These are phyloP conservation scores for Xylaria acuta DNA, from an alignment of 495 filamentous ascomycete species.

Conservation along the genomic window DNA sequence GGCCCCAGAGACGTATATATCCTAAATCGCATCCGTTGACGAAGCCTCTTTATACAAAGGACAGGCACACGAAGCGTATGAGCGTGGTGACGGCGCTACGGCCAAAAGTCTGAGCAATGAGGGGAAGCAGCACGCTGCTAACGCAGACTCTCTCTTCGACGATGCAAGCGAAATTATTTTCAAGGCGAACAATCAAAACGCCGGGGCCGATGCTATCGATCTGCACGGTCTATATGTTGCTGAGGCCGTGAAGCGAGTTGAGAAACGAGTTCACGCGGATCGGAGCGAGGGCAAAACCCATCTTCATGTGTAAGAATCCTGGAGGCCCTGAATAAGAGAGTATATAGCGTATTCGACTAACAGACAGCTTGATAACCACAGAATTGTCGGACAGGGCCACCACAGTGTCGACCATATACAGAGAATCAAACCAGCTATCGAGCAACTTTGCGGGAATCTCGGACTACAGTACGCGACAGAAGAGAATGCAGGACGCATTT, in stretches of 20 bases:
- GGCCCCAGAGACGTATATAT: no score
- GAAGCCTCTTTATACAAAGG: conserved; percentile 12
- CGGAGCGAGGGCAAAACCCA: conserved; percentile 73
- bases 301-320: conserved; percentile 65
- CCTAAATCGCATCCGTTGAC: no score
- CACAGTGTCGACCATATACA: conserved; percentile 80
- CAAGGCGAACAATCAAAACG: conserved; percentile 82
- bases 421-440: conserved; percentile 91
- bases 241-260: conserved; percentile 89
- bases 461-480: conserved; percentile 84
- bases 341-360: no score
- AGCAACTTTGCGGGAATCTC: conserved; percentile 79
- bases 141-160: no score
- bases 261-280: conserved; percentile 78
- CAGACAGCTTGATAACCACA: conserved; percentile 33
- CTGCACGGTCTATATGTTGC: conserved; percentile 92
- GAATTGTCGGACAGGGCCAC: conserved; percentile 93
- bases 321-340: no score
- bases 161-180: conserved; percentile 94
- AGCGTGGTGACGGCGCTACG: conserved; percentile 73
- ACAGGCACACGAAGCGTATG: conserved; percentile 80
- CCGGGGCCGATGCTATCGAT: conserved; percentile 82
- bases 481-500: conserved; percentile 86
- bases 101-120: conserved; percentile 84
- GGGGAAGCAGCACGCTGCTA: conserved; percentile 79